phyloP scores from a whole-genome alignment of 2,329 filamentous ascomycete species.

The Alternaria gansuensis region DNA sequence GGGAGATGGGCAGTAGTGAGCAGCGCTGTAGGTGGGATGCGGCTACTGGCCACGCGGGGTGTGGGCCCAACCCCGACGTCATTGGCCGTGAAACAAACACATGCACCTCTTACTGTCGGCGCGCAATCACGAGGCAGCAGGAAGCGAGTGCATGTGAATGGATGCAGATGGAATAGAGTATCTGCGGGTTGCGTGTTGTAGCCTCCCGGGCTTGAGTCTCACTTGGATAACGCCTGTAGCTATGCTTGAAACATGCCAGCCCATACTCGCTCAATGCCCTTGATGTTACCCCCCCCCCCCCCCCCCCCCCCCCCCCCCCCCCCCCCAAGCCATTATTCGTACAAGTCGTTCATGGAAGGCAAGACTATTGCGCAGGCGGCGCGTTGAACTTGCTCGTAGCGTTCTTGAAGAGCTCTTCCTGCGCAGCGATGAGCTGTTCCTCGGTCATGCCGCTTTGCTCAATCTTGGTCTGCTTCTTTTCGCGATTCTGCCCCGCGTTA shows the following conservation, averaged over 20 bases:
- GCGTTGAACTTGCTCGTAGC: conserved; percentile 77
- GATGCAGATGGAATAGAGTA: neutral
- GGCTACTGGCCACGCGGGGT: conserved; percentile 41
- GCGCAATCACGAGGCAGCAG: conserved; percentile 20
- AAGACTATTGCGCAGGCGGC: conserved; percentile 48
- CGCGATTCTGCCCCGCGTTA: conserved; percentile 72
- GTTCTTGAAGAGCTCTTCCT: conserved; percentile 89
- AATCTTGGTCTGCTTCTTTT: conserved; percentile 97
- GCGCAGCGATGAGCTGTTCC: conserved; percentile 86
- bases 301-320: conserved; percentile 16
- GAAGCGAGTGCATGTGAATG: neutral
- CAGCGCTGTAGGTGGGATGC: conserved; percentile 28
- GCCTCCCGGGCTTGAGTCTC: neutral
- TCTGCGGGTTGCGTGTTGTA: neutral
- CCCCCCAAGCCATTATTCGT: conserved; percentile 22
- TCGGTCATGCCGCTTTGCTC: conserved; percentile 91
- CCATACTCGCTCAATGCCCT: conserved; percentile 21
- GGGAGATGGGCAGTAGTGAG: conserved; percentile 26
- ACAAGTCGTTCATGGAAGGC: conserved; percentile 14
- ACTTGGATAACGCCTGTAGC: conserved; percentile 14
- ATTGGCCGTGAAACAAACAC: conserved; percentile 14
- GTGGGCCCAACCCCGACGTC: conserved; percentile 35
- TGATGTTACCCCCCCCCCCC: conserved; percentile 18
- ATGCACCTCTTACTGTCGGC: conserved; percentile 4
- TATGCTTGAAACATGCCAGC: conserved; percentile 18